These are phyloP conservation scores for Malassezia pachydermatis DNA, from an alignment of 1,284 basidiomycete species.

Conservation along the genomic window DNA sequence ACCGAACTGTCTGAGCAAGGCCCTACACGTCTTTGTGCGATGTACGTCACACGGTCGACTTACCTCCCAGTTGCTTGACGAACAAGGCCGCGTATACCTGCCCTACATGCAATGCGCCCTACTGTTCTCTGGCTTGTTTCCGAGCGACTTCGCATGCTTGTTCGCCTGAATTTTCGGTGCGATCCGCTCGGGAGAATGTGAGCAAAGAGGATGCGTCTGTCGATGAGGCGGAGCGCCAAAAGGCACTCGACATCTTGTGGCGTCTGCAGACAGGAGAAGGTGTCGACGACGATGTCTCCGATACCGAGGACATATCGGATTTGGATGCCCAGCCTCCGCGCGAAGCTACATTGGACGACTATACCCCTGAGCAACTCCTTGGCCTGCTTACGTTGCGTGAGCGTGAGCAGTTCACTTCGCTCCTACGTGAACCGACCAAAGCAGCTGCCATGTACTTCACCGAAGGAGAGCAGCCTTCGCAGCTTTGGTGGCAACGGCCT, in stretches of 20 bases:
- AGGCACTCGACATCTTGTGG: conserved; percentile 1
- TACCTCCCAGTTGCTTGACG: conserved; percentile 22
- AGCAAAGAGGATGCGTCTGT: conserved; percentile 4
- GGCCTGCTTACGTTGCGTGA: conserved; percentile 24
- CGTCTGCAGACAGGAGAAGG: conserved; percentile 12
- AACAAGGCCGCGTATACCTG: conserved; percentile 28
- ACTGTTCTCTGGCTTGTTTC: conserved; percentile 35
- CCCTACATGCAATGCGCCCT: conserved; percentile 34
- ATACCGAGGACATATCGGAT: conserved; percentile 13
- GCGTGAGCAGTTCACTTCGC: conserved; percentile 19
- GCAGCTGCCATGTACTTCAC: conserved; percentile 17
- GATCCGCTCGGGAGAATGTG: conserved; percentile 7
- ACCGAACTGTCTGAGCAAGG: conserved; percentile 10
- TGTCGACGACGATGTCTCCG: background rate
- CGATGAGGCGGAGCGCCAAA: conserved; percentile 13
- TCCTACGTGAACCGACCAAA: conserved; percentile 15
- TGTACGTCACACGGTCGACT: conserved; percentile 11
- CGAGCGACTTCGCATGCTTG: conserved; percentile 25
- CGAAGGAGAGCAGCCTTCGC: background rate
- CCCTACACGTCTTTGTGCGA: conserved; percentile 25
- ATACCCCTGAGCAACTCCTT: conserved; percentile 22
- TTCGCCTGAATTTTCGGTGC: conserved; percentile 20
- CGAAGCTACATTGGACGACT: background rate
- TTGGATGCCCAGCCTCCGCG: conserved; percentile 12
- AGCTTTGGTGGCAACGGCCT: background rate